These are phyloP conservation scores for Austroboletus olivaceoglutinosus DNA, from an alignment of 1,284 basidiomycete genomes.

Conservation along the genomic window DNA sequence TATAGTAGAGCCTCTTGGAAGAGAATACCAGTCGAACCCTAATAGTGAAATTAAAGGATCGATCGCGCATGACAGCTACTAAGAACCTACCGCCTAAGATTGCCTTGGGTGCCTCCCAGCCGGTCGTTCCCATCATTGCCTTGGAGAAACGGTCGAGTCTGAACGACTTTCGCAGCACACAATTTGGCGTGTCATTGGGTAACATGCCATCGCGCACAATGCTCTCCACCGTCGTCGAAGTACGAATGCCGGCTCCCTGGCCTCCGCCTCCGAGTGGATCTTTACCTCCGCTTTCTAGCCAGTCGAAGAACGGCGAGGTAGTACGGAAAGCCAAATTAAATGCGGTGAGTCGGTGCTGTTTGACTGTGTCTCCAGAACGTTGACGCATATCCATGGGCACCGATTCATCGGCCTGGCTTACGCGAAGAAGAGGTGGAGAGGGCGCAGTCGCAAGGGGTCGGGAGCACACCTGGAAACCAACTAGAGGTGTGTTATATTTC, in stretches of 20 bases:
- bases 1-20: conserved; percentile 54
- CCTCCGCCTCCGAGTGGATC: conserved; percentile 27
- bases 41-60: conserved; percentile 9
- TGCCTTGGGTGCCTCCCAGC: conserved; percentile 62
- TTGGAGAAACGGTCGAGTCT: conserved; percentile 64
- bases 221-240: neutral
- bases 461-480: neutral
- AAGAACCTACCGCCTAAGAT: conserved; percentile 48
- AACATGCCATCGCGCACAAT: neutral
- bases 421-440: neutral
- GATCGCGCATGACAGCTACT: neutral
- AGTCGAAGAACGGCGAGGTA: conserved; percentile 48
- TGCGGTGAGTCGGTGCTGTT: conserved; percentile 34
- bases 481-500: neutral
- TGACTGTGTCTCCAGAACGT: neutral
- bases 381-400: neutral
- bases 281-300: conserved; percentile 50
- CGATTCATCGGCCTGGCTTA: neutral
- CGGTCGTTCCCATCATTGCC: conserved; percentile 65
- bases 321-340: conserved; percentile 57
- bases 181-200: neutral
- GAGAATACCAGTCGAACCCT: conserved; percentile 65
- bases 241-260: conserved; percentile 8
- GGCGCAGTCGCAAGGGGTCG: neutral
- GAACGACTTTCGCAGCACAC: conserved; percentile 33